Base-by-base conservation (phyloP, 2,329 filamentous ascomycete genomes). In the Shiraia sp. region DNA sequence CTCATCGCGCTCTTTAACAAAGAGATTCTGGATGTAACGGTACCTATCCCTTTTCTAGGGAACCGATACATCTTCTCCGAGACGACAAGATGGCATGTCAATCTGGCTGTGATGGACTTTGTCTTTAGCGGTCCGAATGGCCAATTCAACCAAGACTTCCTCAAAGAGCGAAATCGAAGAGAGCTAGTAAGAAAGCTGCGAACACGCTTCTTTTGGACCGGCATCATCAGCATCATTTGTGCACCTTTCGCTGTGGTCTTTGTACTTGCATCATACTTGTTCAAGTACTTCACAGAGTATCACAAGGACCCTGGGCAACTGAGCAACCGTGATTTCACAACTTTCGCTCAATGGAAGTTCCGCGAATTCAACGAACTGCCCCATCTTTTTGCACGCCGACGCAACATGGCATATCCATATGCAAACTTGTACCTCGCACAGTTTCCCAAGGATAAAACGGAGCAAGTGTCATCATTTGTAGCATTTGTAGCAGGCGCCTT, bases 1-100 rank as follows among this genome's bases (percentile, higher is more conserved):
- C 81, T 96, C 49, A 96, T 99, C 59, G 93, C 93, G 4, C 78
- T 99, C 59, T 90, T 97, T 73, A 99, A 99, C 75, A 97, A 99
- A 69, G 93, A 97, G 47, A 82, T 97, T 26, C 72, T 99, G 29
- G 86, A 99, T 63, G 76, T 97, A 32, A 90, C 88, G 0, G 79
- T 96, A 2, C 89, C 90, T 2, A 71, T 99, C 2, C 93, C 93
- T 0, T 91, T 96, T 50, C 61, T 96, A 2, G 81, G 85, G 27
- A 84, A 84, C 30, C 82, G 87, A 15, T 88, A 92, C 51, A 77
- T 96, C 38, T 92, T 96, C 61, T 96, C 93, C 0, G 85, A 86
- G 56, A 95, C 89, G 1, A 78, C 97, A 47, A 87, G 95, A 63
- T 96, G 90, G 90, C 95, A 91, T 53, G 77, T 99, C 42, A 86